A percentile compares a stretch with the other conserved stretches of the same genome.
phyloP scores from a whole-genome alignment of 805 yeast genomes.

The Candida tallmaniae region DNA sequence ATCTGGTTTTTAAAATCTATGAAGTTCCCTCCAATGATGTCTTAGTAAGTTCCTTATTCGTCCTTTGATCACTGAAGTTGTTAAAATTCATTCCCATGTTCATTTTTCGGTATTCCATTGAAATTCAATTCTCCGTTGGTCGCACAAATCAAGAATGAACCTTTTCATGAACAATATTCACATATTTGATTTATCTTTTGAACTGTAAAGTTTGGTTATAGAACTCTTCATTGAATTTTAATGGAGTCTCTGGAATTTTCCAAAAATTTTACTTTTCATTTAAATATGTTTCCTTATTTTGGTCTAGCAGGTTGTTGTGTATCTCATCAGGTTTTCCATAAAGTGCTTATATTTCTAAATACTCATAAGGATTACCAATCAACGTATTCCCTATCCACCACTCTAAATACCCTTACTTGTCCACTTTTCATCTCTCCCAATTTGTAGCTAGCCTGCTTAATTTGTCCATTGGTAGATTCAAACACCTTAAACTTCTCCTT shows the following conservation, averaged over 20 bases:
- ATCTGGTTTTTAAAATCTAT: not conserved
- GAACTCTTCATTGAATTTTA: slow-evolving; percentile 1
- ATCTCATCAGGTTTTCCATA: not conserved
- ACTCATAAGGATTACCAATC: slow-evolving; percentile 49
- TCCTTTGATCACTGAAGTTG: too few species aligned
- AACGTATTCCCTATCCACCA: slow-evolving; percentile 65
- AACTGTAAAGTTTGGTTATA: slow-evolving; percentile 6
- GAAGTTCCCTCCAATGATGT: not conserved
- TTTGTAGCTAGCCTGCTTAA: slow-evolving; percentile 59
- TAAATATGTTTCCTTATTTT: slow-evolving; percentile 9
- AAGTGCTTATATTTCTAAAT: too few species aligned
- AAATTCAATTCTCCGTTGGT: slow-evolving; percentile 4
- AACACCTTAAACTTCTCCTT: slow-evolving; percentile 70
- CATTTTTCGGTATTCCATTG: slow-evolving; percentile 2
- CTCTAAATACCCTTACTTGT: slow-evolving; percentile 72
- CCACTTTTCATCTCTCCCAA: slow-evolving; percentile 76
- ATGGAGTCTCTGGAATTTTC: slow-evolving; percentile 10
- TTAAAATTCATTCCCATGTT: not conserved
- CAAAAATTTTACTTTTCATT: slow-evolving; percentile 4
- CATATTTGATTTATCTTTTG: slow-evolving; percentile 6
- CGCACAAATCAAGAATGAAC: slow-evolving; percentile 7
- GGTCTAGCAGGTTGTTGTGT: slow-evolving; percentile 6
- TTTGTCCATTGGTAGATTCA: slow-evolving; percentile 51
- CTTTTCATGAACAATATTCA: slow-evolving; percentile 6
- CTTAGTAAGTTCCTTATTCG: not conserved